A percentile compares a stretch with the other conserved stretches of the same genome.
Evolutionary conservation across 2,329 filamentous ascomycete species (phyloP).

Genomic region (Nothophaeocryptopus gaeumannii): DNA sequence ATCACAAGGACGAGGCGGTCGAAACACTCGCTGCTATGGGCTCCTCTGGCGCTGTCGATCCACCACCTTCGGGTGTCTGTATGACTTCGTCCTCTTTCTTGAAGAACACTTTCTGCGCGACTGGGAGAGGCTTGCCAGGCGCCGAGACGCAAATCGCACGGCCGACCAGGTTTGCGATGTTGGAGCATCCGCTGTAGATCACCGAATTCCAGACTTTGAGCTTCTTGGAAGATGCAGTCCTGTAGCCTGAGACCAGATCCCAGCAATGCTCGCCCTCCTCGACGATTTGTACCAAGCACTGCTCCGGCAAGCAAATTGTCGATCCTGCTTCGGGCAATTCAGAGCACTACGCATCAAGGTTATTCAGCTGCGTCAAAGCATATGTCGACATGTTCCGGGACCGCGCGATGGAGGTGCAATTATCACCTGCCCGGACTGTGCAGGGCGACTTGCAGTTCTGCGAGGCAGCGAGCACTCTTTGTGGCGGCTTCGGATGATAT

Average conservation of each 20-base stretch:
- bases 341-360: neutral
- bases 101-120: too few species aligned
- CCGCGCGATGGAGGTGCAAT: conserved; percentile 3
- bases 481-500: too few species aligned
- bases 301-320: neutral
- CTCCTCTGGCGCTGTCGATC: too few species aligned
- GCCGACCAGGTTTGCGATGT: neutral
- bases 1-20: too few species aligned
- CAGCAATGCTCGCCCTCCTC: neutral
- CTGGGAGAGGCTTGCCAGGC: neutral
- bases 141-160: neutral
- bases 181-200: neutral
- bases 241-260: neutral
- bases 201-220: neutral
- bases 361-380: neutral
- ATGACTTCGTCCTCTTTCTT: too few species aligned
- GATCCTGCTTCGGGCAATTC: neutral
- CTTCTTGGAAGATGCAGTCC: neutral
- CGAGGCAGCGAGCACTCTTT: too few species aligned
- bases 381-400: neutral
- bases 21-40: too few species aligned
- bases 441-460: neutral
- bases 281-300: neutral
- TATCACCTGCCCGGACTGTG: neutral
- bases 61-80: too few species aligned